Evolutionary conservation across 2,329 filamentous ascomycete species (phyloP).

Genomic region (Microsporum canis): DNA sequence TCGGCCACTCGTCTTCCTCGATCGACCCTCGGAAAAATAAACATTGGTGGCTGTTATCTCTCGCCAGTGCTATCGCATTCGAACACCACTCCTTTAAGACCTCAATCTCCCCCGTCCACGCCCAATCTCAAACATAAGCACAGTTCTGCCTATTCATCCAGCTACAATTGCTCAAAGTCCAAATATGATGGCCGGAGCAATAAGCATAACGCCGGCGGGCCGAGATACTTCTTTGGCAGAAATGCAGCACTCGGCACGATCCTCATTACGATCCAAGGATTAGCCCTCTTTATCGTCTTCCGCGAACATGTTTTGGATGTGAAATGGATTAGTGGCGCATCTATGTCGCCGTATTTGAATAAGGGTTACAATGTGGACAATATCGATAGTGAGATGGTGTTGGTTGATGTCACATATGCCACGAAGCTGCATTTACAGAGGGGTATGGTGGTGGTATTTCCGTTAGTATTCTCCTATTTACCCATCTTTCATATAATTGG

Average conservation of each 20-base stretch:
- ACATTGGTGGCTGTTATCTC: too few relatives aligned
- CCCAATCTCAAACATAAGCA: neutral
- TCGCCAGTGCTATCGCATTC: neutral
- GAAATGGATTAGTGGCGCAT: constrained; percentile 39
- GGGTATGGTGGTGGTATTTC: constrained; percentile 64
- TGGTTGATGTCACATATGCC: constrained; percentile 32
- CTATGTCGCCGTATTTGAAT: constrained; percentile 71
- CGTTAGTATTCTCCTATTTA: constrained; percentile 14
- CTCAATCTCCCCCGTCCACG: neutral
- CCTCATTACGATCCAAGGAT: neutral
- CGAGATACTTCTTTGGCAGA: neutral
- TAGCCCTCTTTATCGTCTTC: constrained; percentile 19
- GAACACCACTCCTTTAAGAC: neutral
- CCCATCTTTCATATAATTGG: neutral
- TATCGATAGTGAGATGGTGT: constrained; percentile 31
- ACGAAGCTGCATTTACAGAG: constrained; percentile 46
- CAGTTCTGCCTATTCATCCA: neutral
- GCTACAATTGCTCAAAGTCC: neutral
- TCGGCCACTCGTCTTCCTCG: neutral
- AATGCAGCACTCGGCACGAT: neutral
- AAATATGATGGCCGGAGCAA: neutral
- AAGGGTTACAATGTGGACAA: constrained; percentile 44
- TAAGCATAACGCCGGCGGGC: neutral
- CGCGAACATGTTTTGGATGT: constrained; percentile 31
- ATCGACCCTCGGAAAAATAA: neutral